Percentiles rank a stretch among this genome's conserved stretches.
phyloP scores from a whole-genome alignment of 2,329 filamentous ascomycete species.

The Cladosporium colombiae region DNA sequence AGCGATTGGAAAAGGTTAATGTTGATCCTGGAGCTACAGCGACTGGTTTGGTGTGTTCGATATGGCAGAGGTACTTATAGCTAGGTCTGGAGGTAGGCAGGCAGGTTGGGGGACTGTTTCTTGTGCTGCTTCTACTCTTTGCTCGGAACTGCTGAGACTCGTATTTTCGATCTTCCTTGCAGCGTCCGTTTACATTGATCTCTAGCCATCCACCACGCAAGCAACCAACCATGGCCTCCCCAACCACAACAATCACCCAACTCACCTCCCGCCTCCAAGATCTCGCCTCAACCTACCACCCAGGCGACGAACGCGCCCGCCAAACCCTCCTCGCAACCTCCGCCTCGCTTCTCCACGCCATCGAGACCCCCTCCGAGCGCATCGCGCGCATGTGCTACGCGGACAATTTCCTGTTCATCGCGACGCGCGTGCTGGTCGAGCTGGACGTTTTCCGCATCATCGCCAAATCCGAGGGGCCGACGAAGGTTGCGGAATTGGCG shows the following conservation, averaged over 20 bases:
- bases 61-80: background rate
- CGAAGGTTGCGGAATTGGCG: background rate
- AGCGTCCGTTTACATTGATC: too few relatives aligned
- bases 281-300: background rate
- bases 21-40: too few relatives aligned
- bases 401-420: slow-evolving; percentile 12
- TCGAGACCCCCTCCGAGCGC: slow-evolving; percentile 11
- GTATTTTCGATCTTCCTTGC: too few relatives aligned
- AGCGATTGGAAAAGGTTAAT: background rate
- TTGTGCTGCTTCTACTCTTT: background rate
- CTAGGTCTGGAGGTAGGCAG: background rate
- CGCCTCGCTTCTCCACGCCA: background rate
- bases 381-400: slow-evolving; percentile 15
- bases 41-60: too few relatives aligned
- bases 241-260: background rate
- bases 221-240: background rate
- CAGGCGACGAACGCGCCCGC: slow-evolving; percentile 6
- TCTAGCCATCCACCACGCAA: background rate
- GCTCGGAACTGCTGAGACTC: background rate
- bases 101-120: background rate
- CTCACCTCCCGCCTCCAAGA: background rate
- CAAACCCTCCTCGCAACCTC: background rate
- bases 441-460: background rate
- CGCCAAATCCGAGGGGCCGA: background rate
- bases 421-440: slow-evolving; percentile 2